Conservation (phyloP, 345 rosid genomes). For the Geranium rotundifolium region DNA sequence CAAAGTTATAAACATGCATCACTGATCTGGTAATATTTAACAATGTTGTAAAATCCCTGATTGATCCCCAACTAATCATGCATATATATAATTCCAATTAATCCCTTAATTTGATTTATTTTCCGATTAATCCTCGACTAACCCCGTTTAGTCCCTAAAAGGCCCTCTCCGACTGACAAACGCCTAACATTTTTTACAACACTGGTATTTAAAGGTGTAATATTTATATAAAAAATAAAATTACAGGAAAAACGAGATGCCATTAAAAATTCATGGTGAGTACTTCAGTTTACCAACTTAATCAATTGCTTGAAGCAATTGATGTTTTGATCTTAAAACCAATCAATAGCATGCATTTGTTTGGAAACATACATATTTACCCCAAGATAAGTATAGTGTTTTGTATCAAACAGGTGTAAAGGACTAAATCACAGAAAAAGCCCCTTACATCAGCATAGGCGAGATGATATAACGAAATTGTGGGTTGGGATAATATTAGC, state of each 20-base stretch:
- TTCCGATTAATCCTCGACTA: too few species aligned
- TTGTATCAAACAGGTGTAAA: not conserved
- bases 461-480: slow-evolving; percentile 55
- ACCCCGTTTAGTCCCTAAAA: too few species aligned
- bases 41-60: not conserved
- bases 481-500: slow-evolving; percentile 72
- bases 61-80: not conserved
- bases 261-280: too few species aligned
- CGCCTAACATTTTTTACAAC: too few species aligned
- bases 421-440: not conserved
- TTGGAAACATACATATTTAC: not conserved
- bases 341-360: too few species aligned
- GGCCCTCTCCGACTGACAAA: too few species aligned
- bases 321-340: not conserved
- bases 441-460: slow-evolving; percentile 68
- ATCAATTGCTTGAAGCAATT: too few species aligned
- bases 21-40: not conserved
- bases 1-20: not conserved
- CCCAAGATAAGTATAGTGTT: not conserved
- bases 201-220: too few species aligned
- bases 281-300: too few species aligned
- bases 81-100: not conserved
- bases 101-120: too few species aligned
- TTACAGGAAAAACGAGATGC: too few species aligned
- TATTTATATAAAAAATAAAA: too few species aligned